Evolutionary conservation across 345 rosid genomes (phyloP).

Genomic region (rapeseed (Brassica napus)): Da-Ae NC_063436.1:28679501-28680000

Average conservation of each 20-base stretch:
- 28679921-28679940: too few relatives aligned
- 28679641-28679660: conserved; percentile 69
- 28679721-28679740: neutral
- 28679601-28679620: conserved; percentile 74
- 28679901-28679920: too few relatives aligned
- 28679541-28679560: conserved; percentile 52
- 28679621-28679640: conserved; percentile 69
- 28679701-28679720: neutral
- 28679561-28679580: conserved; percentile 53
- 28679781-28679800: conserved; percentile 2
- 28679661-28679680: conserved; percentile 60
- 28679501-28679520: conserved; percentile 67
- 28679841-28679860: too few relatives aligned
- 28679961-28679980: too few relatives aligned
- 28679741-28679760: neutral
- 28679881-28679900: too few relatives aligned
- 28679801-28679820: conserved; percentile 2
- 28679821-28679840: neutral
- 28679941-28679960: too few relatives aligned
- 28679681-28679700: conserved; percentile 11
- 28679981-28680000: too few relatives aligned
- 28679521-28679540: conserved; percentile 69
- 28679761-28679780: neutral
- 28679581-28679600: conserved; percentile 62
- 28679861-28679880: too few relatives aligned